A percentile compares a stretch with the other conserved stretches of the same genome.
These are phyloP conservation scores for Phialophora expanda DNA, from an alignment of 2,329 filamentous ascomycete genomes.

Conservation along the genomic window DNA sequence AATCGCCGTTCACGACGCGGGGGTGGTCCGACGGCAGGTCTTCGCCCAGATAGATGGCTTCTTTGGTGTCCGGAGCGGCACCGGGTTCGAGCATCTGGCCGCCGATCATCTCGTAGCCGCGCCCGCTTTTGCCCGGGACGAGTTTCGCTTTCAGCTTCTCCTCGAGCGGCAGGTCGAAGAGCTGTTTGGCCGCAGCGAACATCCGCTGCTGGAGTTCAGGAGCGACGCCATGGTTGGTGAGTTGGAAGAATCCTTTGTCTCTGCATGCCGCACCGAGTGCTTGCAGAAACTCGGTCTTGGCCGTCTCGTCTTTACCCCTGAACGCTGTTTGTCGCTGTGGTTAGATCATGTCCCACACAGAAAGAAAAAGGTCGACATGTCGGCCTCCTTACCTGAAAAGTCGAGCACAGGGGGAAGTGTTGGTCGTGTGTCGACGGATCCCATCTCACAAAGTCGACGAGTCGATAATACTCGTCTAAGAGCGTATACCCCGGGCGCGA, in stretches of 20 bases:
- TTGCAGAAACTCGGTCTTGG: conserved; percentile 41
- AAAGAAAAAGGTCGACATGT: background rate
- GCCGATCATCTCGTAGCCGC: conserved; percentile 51
- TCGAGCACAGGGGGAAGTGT: conserved; percentile 20
- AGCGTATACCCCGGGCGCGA: too few relatives aligned
- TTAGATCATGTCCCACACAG: background rate
- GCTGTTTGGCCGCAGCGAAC: conserved; percentile 48
- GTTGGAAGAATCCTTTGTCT: conserved; percentile 50
- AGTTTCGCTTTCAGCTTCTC: conserved; percentile 38
- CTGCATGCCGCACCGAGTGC: conserved; percentile 54
- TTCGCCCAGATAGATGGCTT: conserved; percentile 27
- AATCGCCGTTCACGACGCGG: conserved; percentile 16
- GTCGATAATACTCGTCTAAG: too few relatives aligned
- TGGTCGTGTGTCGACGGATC: background rate
- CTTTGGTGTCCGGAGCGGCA: conserved; percentile 32
- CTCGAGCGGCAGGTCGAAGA: conserved; percentile 54
- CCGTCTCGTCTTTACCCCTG: background rate
- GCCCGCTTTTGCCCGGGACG: conserved; percentile 5
- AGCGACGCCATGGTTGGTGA: conserved; percentile 55
- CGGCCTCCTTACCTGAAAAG: conserved; percentile 18
- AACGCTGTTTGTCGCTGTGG: conserved; percentile 5
- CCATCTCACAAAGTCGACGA: background rate
- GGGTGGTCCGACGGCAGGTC: conserved; percentile 22
- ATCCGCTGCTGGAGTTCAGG: conserved; percentile 48
- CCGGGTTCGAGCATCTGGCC: conserved; percentile 31